These are phyloP conservation scores for Silene noctiflora DNA, from an alignment of 179 eudicot genomes.

Conservation along the genomic window DNA sequence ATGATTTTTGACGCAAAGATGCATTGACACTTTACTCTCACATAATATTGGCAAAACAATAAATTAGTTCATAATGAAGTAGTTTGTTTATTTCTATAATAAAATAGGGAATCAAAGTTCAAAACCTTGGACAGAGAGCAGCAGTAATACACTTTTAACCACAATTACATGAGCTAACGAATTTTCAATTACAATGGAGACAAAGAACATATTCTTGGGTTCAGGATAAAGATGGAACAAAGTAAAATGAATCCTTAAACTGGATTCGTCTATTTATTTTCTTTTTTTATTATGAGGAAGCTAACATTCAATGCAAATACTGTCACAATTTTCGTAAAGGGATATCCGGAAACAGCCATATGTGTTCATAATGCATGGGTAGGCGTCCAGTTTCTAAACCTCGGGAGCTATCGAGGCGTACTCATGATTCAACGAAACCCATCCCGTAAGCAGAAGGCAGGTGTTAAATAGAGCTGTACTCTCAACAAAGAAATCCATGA, in stretches of 20 bases:
- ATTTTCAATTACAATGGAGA: neutral
- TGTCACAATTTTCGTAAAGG: neutral
- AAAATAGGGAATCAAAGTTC: no score
- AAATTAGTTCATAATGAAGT: no score
- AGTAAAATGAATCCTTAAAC: neutral
- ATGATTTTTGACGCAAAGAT: no score
- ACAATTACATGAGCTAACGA: no score
- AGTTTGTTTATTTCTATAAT: no score
- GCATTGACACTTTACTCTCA: no score
- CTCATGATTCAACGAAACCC: neutral
- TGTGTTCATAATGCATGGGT: neutral
- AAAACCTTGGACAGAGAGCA: no score
- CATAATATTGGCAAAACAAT: no score
- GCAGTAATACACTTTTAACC: no score
- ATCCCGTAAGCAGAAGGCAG: no score
- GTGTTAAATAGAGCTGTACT: neutral
- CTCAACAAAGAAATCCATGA: neutral
- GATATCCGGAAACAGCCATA: neutral
- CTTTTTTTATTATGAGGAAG: neutral
- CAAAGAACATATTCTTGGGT: neutral
- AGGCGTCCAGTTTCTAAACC: neutral
- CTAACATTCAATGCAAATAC: neutral
- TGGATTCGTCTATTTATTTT: neutral
- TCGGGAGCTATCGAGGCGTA: neutral
- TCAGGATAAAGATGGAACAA: neutral